These are phyloP conservation scores for Globisporangium radiosum DNA, from an alignment of 352 stramenopile genomes.

Conservation along the genomic window DNA sequence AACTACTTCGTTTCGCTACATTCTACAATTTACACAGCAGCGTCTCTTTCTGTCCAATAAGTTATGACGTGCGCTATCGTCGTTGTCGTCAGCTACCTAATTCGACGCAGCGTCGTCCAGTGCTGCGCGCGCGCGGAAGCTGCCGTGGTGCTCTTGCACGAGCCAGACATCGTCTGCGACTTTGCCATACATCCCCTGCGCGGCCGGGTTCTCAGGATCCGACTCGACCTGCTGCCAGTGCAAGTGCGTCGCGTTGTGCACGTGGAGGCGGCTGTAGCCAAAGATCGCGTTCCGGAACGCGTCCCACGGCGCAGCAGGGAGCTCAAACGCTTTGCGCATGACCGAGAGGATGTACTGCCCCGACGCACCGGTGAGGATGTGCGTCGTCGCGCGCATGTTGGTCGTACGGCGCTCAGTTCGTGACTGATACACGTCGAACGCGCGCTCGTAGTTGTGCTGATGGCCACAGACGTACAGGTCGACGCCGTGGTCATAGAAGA, in stretches of 20 bases:
- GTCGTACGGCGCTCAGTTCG: slow-evolving; percentile 54
- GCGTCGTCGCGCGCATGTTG: slow-evolving; percentile 82
- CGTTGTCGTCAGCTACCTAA: too few species aligned
- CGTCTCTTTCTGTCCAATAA: too few species aligned
- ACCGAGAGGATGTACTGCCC: slow-evolving; percentile 74
- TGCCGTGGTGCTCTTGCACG: slow-evolving; percentile 86
- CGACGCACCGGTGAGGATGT: slow-evolving; percentile 87
- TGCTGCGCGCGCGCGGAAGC: slow-evolving; percentile 34
- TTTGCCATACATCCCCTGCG: slow-evolving; percentile 66
- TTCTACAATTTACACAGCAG: too few species aligned
- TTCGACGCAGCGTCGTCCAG: slow-evolving; percentile 15
- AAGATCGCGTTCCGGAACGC: slow-evolving; percentile 86
- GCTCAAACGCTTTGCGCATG: slow-evolving; percentile 77
- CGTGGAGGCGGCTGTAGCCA: slow-evolving; percentile 77
- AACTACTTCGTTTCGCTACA: too few species aligned
- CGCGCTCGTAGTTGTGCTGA: slow-evolving; percentile 89
- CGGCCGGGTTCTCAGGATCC: slow-evolving; percentile 68
- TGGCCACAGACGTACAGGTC: slow-evolving; percentile 87
- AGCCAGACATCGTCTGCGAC: slow-evolving; percentile 88
- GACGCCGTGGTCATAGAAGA: slow-evolving; percentile 75
- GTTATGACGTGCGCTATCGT: too few species aligned
- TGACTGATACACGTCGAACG: slow-evolving; percentile 73
- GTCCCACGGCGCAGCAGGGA: slow-evolving; percentile 52
- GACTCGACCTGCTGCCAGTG: slow-evolving; percentile 86
- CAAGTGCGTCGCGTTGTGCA: slow-evolving; percentile 85